Evolutionary conservation across 2,329 filamentous ascomycete genomes (phyloP).

Genomic region (Neonectria faginata): DNA sequence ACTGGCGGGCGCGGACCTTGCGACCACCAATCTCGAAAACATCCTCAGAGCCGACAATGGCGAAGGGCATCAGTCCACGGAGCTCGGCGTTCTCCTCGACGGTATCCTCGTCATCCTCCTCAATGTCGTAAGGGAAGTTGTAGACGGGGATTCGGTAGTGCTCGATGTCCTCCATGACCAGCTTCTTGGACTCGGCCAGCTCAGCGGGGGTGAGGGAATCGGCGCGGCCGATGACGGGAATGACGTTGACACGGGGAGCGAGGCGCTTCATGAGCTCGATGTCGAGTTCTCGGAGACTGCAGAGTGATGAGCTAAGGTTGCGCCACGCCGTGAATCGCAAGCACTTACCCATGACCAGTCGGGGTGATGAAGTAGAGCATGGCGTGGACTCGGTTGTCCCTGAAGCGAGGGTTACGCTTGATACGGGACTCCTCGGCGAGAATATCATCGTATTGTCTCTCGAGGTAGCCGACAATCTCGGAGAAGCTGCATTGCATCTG

Average conservation of each 20-base stretch:
- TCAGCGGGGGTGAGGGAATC: conserved; percentile 97
- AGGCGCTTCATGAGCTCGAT: conserved; percentile 99
- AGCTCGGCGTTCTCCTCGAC: conserved; percentile 99
- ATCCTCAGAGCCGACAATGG: conserved; percentile 97
- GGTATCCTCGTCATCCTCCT: conserved; percentile 99
- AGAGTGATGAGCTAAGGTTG: conserved; percentile 4
- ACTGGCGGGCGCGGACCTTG: conserved; percentile 93
- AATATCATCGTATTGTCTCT: conserved; percentile 99
- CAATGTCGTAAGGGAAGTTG: conserved; percentile 99
- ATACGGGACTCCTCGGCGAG: conserved; percentile 99
- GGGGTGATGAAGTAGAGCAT: conserved; percentile 99
- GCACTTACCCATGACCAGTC: conserved; percentile 86
- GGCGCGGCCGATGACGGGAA: conserved; percentile 98
- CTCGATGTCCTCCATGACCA: conserved; percentile 99
- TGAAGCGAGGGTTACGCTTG: conserved; percentile 99
- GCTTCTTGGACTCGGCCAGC: conserved; percentile 98
- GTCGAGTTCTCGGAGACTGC: conserved; percentile 94
- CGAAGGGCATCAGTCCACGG: conserved; percentile 97
- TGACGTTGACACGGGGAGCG: conserved; percentile 97
- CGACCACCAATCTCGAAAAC: conserved; percentile 93
- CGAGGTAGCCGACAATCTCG: conserved; percentile 97
- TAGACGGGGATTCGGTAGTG: conserved; percentile 99
- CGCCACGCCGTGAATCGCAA: neutral
- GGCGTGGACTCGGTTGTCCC: conserved; percentile 98
- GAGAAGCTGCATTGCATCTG: conserved; percentile 74